A percentile compares a stretch with the other conserved stretches of the same genome.
Conservation (phyloP, 441 rosid genomes). For the Populus tomentosa region DNA sequence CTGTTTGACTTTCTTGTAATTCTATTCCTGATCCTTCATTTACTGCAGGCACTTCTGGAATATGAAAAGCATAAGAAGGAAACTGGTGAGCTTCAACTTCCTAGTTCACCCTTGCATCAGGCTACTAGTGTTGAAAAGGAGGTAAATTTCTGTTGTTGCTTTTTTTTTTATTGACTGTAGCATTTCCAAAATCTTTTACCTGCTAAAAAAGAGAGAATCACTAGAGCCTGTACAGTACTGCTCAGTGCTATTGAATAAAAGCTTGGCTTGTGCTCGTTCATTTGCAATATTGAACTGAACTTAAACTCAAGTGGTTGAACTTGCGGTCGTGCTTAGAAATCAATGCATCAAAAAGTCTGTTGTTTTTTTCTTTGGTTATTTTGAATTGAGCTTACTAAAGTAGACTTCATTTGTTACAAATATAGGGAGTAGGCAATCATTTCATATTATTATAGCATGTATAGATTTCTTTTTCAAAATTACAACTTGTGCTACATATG, state of each 20-base stretch:
- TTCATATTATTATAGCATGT: too few relatives aligned
- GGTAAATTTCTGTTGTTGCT: constrained; percentile 33
- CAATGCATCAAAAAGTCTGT: neutral
- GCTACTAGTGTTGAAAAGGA: constrained; percentile 52
- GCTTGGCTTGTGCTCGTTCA: neutral
- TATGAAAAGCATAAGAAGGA: constrained; percentile 60
- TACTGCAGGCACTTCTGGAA: constrained; percentile 70
- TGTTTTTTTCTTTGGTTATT: too few relatives aligned
- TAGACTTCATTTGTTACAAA: too few relatives aligned
- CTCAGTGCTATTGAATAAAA: neutral
- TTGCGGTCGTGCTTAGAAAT: neutral
- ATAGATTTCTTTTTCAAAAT: too few relatives aligned
- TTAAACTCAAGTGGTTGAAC: neutral
- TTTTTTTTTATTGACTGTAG: neutral
- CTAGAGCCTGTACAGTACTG: neutral
- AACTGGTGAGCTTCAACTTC: constrained; percentile 67
- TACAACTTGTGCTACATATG: too few relatives aligned
- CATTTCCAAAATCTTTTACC: neutral
- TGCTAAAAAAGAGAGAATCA: neutral
- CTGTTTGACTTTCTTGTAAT: constrained; percentile 7
- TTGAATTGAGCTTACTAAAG: too few relatives aligned
- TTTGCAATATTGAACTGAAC: neutral
- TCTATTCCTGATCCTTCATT: constrained; percentile 18
- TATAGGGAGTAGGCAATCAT: too few relatives aligned
- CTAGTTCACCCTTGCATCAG: constrained; percentile 40